Base-by-base conservation (phyloP, 1,139 yeast species). In the Yamadazyma triangularis region DNA sequence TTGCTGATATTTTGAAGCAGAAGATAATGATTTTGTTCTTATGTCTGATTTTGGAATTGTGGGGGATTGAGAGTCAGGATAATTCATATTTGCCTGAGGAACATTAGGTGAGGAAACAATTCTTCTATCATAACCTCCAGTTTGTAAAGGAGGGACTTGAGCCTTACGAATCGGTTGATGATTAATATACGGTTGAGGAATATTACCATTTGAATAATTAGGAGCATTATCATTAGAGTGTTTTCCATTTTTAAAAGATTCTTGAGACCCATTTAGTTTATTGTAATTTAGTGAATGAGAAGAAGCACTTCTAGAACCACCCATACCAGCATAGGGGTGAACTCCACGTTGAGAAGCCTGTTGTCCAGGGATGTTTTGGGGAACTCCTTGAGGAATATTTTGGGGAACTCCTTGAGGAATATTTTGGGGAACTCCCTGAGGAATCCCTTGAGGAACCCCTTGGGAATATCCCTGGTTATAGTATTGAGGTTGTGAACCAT, bases 51-150 rank as follows among this genome's bases (percentile, higher is more conserved):
- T 38, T 4, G 41, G 44, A 13, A 38, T 32, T 2, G 29, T 22
- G 5, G 48, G 46, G 2, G 39, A 35, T 23, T 40, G 29, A 12
- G 31, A 16, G 31, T 26, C 27, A 28, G 34, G 12, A 12, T 8
- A 8, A 6, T 6, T 23, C 9, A 30, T 27, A 26, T 28, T 24
- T 28, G 36, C 30, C 15, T 36, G 36, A 11, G 49, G 50, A 25
- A 47, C 42, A 11, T 37, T 37, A 5, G 60, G 59, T 1, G 56
- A 44, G 1, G 61, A 56, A 3, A 50, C 59, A 21, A 53, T 51
- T 31, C 61, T 36, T 36, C 60, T 41, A 16, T 41, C 44, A 25
- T 29, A 34, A 26, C 24, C 34, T 16, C 42, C 46, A 7, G 50
- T 51, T 30, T 48, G 50, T 19, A 48, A 44, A 4, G 56, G 51